Percentiles rank a stretch among this genome's conserved stretches.
Conservation (phyloP, 2,329 filamentous ascomycete species). For the Blastomyces silverae region DNA sequence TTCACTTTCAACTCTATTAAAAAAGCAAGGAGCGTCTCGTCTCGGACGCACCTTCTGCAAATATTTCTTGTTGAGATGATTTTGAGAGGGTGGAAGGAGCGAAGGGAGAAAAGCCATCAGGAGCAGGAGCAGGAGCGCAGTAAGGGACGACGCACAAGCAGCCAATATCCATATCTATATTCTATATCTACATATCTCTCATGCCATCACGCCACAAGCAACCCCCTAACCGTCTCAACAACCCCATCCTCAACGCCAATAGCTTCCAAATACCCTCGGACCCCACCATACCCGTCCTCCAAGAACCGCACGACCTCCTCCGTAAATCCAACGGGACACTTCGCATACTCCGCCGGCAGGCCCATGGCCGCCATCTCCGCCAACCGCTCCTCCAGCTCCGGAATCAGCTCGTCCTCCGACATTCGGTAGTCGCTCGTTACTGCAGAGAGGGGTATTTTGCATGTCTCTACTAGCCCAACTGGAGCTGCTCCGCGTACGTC, state of each 20-base stretch:
- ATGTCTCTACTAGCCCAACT: too few species aligned
- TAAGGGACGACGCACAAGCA: too few species aligned
- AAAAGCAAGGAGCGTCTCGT: too few species aligned
- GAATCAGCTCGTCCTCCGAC: constrained; percentile 54
- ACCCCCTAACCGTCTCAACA: constrained; percentile 34
- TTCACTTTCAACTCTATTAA: too few species aligned
- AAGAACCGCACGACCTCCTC: constrained; percentile 53
- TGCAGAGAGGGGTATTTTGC: constrained; percentile 47
- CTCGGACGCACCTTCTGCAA: too few species aligned
- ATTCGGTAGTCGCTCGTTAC: constrained; percentile 67
- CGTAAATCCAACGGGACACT: constrained; percentile 61
- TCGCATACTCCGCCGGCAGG: constrained; percentile 64
- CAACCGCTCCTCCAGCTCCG: constrained; percentile 58
- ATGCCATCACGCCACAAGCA: constrained; percentile 25
- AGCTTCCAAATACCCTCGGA: constrained; percentile 56
- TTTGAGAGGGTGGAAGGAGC: too few species aligned
- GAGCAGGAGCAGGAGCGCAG: too few species aligned
- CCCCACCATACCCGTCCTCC: constrained; percentile 56
- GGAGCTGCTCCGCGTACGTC: too few species aligned
- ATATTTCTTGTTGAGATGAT: too few species aligned
- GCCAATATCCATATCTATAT: not conserved
- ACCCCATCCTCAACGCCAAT: constrained; percentile 53
- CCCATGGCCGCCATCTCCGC: constrained; percentile 65
- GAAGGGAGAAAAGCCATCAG: too few species aligned
- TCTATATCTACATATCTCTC: not conserved